A percentile compares a stretch with the other conserved stretches of the same genome.
Conservation (phyloP, 129 eudicot genomes). For the Silybum marianum region DNA sequence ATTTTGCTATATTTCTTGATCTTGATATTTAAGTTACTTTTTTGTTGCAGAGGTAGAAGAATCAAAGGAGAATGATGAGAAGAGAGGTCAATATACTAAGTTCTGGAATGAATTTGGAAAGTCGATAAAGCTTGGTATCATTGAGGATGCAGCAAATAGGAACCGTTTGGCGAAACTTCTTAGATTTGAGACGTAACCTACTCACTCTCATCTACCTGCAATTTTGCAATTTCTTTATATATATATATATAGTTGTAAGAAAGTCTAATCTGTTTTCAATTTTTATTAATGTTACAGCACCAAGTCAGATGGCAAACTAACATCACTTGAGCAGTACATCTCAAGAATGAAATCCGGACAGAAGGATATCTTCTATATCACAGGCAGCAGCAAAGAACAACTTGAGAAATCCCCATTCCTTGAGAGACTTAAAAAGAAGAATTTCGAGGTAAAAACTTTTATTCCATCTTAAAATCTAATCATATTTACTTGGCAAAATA, state of each 20-base stretch:
- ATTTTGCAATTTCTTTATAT: background rate
- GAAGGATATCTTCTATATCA: constrained; percentile 92
- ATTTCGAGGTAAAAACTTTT: constrained; percentile 55
- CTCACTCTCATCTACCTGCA: background rate
- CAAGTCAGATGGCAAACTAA: constrained; percentile 78
- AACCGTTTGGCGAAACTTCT: constrained; percentile 95
- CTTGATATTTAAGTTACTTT: background rate
- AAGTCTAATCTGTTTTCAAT: background rate
- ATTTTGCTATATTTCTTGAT: background rate
- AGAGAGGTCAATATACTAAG: constrained; percentile 92
- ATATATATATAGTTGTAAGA: background rate
- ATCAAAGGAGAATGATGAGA: constrained; percentile 70
- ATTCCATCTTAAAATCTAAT: background rate
- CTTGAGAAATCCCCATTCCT: constrained; percentile 96
- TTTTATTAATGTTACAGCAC: constrained; percentile 50
- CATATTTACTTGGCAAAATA: background rate
- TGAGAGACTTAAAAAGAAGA: constrained; percentile 81
- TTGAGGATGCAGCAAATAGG: constrained; percentile 92
- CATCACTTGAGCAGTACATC: constrained; percentile 91
- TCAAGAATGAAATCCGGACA: constrained; percentile 94
- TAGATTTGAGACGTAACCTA: constrained; percentile 74
- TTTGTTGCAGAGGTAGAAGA: constrained; percentile 71
- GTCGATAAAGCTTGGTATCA: constrained; percentile 89
- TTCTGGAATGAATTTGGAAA: constrained; percentile 99
- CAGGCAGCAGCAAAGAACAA: constrained; percentile 92